Evolutionary conservation across 139 green algal species (phyloP), one percentile per base, ranked within the genome.

Genomic region (Chlorella vulgaris): DNA sequence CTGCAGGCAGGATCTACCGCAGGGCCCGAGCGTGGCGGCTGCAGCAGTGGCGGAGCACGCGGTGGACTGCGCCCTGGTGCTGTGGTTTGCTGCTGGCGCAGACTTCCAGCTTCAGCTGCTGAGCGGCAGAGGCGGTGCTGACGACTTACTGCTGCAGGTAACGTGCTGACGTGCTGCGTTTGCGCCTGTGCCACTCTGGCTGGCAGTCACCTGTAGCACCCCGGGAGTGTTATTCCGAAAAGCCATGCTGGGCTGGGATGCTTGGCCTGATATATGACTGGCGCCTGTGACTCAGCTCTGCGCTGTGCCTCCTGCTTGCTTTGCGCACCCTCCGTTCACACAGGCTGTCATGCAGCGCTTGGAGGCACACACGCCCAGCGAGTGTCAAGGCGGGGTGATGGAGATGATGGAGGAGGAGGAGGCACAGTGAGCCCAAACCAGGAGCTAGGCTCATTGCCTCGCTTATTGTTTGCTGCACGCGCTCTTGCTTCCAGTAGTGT

Each of bases 311-410:
- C n/a, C n/a, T n/a, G n/a, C 13, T 24, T 55, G 47, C 10, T 10
- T 24, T 55, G 47, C 47, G 15, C 47, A 15, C 47, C 15, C 15
- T 55, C 47, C 47, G 47, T 55, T 55, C 13, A 15, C 38, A 29
- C 61, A 78, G 33, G 70, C 43, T 6, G 70, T 78, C 42, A 66
- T 78, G 70, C 70, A 78, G 47, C 31, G 70, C 13, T 22, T 78
- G 31, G 70, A 78, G 31, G 70, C 63, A 15, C 47, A 15, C 47
- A 55, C 13, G 13, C 47, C 13, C 47, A 10, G 33, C 24, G 15
- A 55, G 47, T 10, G 15, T 43, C 43, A 26, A 47, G 21, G n/a
- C 19, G 29, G 28, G 28, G 10, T 8, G 26, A 39, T 1, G n/a
- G 38, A 61, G 40, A 13, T 15, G 29, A 42, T 33, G 42, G 40